Percentiles rank a stretch among this genome's conserved stretches.
phyloP scores from a whole-genome alignment of 179 eudicot genomes.

The Silene noctiflora region DNA sequence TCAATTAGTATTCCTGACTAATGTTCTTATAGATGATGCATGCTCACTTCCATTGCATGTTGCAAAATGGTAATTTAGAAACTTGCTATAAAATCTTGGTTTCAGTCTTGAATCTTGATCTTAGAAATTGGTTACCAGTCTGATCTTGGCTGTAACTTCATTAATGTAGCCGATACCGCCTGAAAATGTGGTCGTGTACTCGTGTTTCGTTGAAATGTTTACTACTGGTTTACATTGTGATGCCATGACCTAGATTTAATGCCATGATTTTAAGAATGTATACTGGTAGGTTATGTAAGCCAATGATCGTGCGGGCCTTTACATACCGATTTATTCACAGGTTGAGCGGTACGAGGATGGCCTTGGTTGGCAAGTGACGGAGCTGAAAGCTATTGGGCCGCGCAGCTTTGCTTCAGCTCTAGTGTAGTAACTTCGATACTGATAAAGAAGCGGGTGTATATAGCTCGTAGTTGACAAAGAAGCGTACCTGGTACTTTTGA shows the following conservation, averaged over 20 bases:
- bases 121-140: not conserved
- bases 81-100: no score
- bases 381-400: not conserved
- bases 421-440: not conserved
- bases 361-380: slow-evolving; percentile 7
- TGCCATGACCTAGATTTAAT: not conserved
- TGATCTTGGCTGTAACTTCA: no score
- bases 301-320: no score
- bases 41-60: no score
- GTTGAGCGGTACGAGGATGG: slow-evolving; percentile 5
- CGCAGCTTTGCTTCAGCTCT: slow-evolving; percentile 3
- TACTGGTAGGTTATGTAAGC: no score
- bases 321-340: not conserved
- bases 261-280: not conserved
- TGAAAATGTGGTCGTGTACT: no score
- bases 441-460: not conserved
- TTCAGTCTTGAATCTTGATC: no score
- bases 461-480: not conserved
- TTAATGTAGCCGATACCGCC: no score
- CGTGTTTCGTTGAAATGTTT: no score
- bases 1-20: no score
- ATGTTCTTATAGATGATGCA: no score
- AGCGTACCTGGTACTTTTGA: not conserved
- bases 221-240: not conserved
- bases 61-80: no score